Conservation (phyloP, 768 basidiomycete genomes). For the Mycena capillaripes region DNA sequence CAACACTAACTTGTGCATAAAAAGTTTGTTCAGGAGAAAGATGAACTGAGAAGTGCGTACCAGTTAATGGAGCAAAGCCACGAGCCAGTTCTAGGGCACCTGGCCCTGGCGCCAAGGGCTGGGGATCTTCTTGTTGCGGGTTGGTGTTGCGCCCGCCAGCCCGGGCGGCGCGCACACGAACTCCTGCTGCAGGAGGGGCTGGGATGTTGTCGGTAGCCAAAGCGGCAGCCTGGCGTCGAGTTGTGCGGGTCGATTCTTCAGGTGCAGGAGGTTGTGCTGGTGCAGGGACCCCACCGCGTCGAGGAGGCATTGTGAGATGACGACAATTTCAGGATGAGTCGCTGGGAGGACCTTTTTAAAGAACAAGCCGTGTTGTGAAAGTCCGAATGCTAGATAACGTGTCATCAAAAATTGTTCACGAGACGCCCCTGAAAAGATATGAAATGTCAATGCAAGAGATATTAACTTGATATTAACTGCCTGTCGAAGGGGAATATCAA, state of each 20-base stretch:
- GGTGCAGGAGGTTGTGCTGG: conserved; percentile 9
- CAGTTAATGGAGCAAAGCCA: conserved; percentile 20
- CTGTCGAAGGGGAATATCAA: conserved; percentile 16
- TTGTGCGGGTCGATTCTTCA: no score
- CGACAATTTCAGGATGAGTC: conserved; percentile 21
- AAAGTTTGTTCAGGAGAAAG: conserved; percentile 15
- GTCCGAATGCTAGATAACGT: conserved; percentile 17
- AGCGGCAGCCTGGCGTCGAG: no score
- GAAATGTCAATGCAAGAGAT: conserved; percentile 21
- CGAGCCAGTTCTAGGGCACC: conserved; percentile 17
- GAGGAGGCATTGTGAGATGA: conserved; percentile 23
- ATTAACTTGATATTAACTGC: conserved; percentile 20
- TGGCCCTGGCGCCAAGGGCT: conserved; percentile 9
- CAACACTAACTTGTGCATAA: conserved; percentile 15
- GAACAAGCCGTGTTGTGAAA: conserved; percentile 9
- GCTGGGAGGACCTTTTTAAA: conserved; percentile 17
- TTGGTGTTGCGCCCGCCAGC: conserved; percentile 8
- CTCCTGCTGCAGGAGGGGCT: conserved; percentile 19
- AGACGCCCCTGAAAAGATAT: conserved; percentile 19
- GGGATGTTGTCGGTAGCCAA: no score
- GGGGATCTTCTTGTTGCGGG: conserved; percentile 9
- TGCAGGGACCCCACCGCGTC: conserved; percentile 1
- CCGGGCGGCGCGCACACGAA: conserved; percentile 4
- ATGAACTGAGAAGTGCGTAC: conserved; percentile 17
- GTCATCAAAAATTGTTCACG: conserved; percentile 13